These are phyloP conservation scores for Macrocybe gigantea DNA, from an alignment of 768 basidiomycete genomes.

Conservation along the genomic window DNA sequence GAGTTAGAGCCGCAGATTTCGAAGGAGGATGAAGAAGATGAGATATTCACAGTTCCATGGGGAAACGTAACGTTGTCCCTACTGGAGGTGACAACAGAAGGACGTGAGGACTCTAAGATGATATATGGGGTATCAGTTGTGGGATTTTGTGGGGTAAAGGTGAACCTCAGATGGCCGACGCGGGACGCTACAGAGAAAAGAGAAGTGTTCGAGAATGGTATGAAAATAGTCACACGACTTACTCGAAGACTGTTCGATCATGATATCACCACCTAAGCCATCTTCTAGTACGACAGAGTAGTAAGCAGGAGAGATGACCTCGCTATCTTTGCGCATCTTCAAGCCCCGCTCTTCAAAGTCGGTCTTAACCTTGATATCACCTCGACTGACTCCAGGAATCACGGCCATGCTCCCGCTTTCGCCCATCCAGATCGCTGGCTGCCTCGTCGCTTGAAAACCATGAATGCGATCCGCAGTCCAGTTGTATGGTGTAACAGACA, in stretches of 20 bases:
- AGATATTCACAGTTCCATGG: constrained; percentile 38
- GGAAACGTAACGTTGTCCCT: constrained; percentile 32
- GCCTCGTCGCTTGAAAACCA: constrained; percentile 77
- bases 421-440: constrained; percentile 89
- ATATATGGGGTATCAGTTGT: constrained; percentile 34
- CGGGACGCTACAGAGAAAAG: constrained; percentile 43
- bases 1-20: constrained; percentile 55
- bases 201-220: background rate
- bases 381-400: constrained; percentile 42
- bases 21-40: constrained; percentile 20
- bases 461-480: constrained; percentile 50
- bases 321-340: constrained; percentile 34
- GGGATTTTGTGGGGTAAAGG: constrained; percentile 26
- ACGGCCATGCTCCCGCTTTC: constrained; percentile 63
- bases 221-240: constrained; percentile 8
- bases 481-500: constrained; percentile 69
- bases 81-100: constrained; percentile 40
- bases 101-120: constrained; percentile 51
- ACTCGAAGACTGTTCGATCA: constrained; percentile 49
- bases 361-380: constrained; percentile 23
- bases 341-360: constrained; percentile 46
- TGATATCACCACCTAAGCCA: constrained; percentile 33
- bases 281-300: constrained; percentile 46
- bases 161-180: constrained; percentile 59
- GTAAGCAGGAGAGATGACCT: constrained; percentile 37